A percentile compares a stretch with the other conserved stretches of the same genome.
These are phyloP conservation scores for Amoebophrya sp. DNA, from an alignment of 169 alveolate genomes.

Conservation along the genomic window DNA sequence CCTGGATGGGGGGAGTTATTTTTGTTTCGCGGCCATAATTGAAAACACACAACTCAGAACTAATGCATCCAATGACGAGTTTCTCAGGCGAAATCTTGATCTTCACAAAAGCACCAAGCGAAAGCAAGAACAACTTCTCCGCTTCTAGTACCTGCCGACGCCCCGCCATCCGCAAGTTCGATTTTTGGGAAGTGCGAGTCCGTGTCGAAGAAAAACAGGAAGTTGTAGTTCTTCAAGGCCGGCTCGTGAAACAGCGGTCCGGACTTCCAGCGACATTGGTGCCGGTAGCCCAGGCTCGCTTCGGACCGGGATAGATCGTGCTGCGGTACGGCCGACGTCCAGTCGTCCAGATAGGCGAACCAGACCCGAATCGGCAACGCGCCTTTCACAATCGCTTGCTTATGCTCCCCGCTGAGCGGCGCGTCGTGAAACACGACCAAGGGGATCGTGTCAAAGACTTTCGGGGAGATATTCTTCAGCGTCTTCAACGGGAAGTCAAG, in stretches of 20 bases:
- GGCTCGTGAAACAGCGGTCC: not conserved
- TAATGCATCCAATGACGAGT: too few species aligned
- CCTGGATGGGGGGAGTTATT: too few species aligned
- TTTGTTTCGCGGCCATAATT: too few species aligned
- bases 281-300: slow-evolving; percentile 14
- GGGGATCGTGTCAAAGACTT: not conserved
- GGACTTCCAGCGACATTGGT: slow-evolving; percentile 1
- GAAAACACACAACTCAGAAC: too few species aligned
- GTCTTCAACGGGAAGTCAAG: not conserved
- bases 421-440: slow-evolving; percentile 20
- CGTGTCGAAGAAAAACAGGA: not conserved
- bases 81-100: too few species aligned
- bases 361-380: not conserved
- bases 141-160: too few species aligned
- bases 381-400: not conserved
- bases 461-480: not conserved
- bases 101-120: too few species aligned
- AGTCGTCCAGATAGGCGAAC: not conserved
- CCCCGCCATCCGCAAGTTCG: not conserved
- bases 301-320: not conserved
- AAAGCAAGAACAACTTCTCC: too few species aligned
- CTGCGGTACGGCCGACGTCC: not conserved
- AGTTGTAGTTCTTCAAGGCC: not conserved
- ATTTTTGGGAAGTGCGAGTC: not conserved
- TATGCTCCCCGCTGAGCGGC: not conserved